Evolutionary conservation across 257 asterid genomes (phyloP).

Genomic region (Nicotiana sylvestris): DNA sequence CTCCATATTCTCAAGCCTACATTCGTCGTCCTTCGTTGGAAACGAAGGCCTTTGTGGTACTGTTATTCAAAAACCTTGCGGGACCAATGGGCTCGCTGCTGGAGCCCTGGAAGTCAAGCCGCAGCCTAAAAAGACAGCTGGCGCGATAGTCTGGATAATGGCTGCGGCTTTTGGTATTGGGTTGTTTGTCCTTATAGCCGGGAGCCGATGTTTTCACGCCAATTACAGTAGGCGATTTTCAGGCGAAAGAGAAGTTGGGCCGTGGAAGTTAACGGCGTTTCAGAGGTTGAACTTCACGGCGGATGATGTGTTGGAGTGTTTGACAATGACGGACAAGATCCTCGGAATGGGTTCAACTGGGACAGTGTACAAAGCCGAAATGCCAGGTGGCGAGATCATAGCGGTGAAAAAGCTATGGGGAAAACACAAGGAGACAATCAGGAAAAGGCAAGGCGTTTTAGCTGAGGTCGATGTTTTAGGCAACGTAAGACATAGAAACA

Average conservation of each 20-base stretch:
- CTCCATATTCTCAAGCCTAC: conserved; percentile 51
- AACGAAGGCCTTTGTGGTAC: conserved; percentile 82
- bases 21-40: conserved; percentile 68
- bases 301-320: conserved; percentile 61
- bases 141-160: conserved; percentile 74
- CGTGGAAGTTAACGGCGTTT: conserved; percentile 85
- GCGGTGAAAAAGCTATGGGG: conserved; percentile 90
- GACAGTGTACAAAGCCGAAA: conserved; percentile 83
- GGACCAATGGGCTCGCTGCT: conserved; percentile 20
- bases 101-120: conserved; percentile 33
- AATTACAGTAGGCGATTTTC: conserved; percentile 39
- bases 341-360: conserved; percentile 87
- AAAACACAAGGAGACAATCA: conserved; percentile 52
- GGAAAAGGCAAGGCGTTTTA: conserved; percentile 57
- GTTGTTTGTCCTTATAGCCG: conserved; percentile 49
- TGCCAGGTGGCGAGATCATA: conserved; percentile 88
- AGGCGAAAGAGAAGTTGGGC: conserved; percentile 38
- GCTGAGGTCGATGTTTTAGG: conserved; percentile 94
- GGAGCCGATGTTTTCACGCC: conserved; percentile 53
- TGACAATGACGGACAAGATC: conserved; percentile 49
- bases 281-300: conserved; percentile 78
- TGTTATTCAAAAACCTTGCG: conserved; percentile 49
- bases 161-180: conserved; percentile 77
- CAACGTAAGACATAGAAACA: conserved; percentile 78
- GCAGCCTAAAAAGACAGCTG: conserved; percentile 55